A percentile compares a stretch with the other conserved stretches of the same genome.
These are phyloP conservation scores for Jatropha podagrica DNA, from an alignment of 441 rosid genomes.

Conservation along the genomic window DNA sequence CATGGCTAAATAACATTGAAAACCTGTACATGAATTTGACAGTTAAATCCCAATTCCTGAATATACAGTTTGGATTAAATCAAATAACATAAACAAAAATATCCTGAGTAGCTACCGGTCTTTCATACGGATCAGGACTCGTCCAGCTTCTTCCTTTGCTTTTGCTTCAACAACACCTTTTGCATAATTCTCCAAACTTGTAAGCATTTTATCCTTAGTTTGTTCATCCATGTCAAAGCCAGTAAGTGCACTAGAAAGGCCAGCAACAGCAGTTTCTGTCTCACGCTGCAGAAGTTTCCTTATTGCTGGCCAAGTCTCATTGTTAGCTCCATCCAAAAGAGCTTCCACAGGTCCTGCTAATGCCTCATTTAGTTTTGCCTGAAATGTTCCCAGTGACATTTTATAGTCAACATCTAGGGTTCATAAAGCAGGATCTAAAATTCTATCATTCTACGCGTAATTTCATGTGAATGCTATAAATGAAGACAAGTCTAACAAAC, in stretches of 20 bases:
- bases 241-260: constrained; percentile 60
- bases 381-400: constrained; percentile 27
- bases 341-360: constrained; percentile 93
- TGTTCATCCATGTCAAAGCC: constrained; percentile 83
- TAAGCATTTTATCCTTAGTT: constrained; percentile 62
- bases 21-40: constrained; percentile 51
- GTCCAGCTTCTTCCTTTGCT: constrained; percentile 91
- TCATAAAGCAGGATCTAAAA: neutral
- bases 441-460: neutral
- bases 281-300: constrained; percentile 72
- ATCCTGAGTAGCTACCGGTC: constrained; percentile 57
- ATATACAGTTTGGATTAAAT: constrained; percentile 10
- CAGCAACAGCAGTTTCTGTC: constrained; percentile 69
- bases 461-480: too few species aligned
- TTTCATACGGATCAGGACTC: constrained; percentile 88
- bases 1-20: constrained; percentile 85
- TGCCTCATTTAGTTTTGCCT: constrained; percentile 76
- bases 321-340: constrained; percentile 82
- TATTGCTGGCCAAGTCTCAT: constrained; percentile 91
- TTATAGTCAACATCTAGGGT: neutral
- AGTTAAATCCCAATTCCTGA: constrained; percentile 13
- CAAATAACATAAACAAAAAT: constrained; percentile 17
- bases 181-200: constrained; percentile 56
- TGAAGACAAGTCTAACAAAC: neutral
- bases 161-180: constrained; percentile 82